A percentile compares a stretch with the other conserved stretches of the same genome.
Conservation (phyloP, 2,329 filamentous ascomycete species). For the Lomentospora prolificans region DNA sequence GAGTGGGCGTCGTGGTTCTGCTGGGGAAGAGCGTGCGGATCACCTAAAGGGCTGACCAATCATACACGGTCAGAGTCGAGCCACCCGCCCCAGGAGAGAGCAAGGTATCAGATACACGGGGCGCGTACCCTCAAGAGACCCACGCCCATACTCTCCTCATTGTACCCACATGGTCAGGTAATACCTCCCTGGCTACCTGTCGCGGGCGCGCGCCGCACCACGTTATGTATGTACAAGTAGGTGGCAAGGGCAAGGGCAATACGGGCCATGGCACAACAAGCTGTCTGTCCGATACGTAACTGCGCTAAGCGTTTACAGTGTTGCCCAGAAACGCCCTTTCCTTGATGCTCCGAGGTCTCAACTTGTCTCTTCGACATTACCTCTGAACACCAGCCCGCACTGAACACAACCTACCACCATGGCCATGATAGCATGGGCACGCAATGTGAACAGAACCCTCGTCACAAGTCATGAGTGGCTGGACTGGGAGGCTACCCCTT, state of each 20-base stretch:
- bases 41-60: constrained; percentile 7
- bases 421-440: neutral
- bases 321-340: too few species aligned
- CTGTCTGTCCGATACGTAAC: too few species aligned
- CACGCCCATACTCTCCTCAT: too few species aligned
- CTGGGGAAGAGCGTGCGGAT: neutral
- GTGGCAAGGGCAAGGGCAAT: neutral
- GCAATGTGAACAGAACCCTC: neutral
- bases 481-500: neutral
- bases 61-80: neutral
- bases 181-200: too few species aligned
- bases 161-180: too few species aligned
- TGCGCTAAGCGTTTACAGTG: too few species aligned
- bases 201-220: neutral
- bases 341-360: too few species aligned
- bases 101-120: neutral
- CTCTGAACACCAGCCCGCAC: neutral
- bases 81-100: neutral
- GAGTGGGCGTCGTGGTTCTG: neutral
- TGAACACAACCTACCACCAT: neutral
- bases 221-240: neutral
- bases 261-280: neutral
- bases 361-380: too few species aligned
- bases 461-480: neutral
- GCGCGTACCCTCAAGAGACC: neutral